Conservation (phyloP, 2,329 filamentous ascomycete species). For the Erysiphe neolycopersici region DNA sequence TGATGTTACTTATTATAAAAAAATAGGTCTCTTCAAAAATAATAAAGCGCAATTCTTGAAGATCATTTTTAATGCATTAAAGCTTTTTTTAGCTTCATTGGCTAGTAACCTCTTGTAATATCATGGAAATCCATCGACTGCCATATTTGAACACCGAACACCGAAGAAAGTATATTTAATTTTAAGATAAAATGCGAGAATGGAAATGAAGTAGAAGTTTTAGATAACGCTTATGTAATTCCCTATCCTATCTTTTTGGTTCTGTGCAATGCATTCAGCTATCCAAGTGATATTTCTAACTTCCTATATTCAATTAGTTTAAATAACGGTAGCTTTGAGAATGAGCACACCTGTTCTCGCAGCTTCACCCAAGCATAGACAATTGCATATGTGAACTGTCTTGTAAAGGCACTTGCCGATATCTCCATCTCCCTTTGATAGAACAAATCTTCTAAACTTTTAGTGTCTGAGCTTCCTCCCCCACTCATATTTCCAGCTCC, state of each 20-base stretch:
- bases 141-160: no score
- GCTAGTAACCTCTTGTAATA: no score
- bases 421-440: constrained; percentile 99
- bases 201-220: not conserved
- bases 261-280: constrained; percentile 96
- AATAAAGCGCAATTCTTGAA: no score
- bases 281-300: constrained; percentile 99
- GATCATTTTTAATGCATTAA: no score
- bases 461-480: constrained; percentile 52
- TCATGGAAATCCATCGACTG: no score
- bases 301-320: constrained; percentile 35
- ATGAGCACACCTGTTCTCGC: constrained; percentile 58
- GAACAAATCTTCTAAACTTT: constrained; percentile 89
- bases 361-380: constrained; percentile 97
- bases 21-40: no score
- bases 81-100: no score
- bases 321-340: not conserved
- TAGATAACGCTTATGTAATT: constrained; percentile 98
- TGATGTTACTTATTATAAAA: no score
- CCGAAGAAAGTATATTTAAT: no score
- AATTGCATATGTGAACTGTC: constrained; percentile 83
- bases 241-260: constrained; percentile 94
- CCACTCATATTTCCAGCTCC: constrained; percentile 64
- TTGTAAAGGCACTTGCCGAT: constrained; percentile 79
- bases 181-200: no score